phyloP scores from a whole-genome alignment of 2,329 filamentous ascomycete genomes.

The Tolypocladium sp. region DNA sequence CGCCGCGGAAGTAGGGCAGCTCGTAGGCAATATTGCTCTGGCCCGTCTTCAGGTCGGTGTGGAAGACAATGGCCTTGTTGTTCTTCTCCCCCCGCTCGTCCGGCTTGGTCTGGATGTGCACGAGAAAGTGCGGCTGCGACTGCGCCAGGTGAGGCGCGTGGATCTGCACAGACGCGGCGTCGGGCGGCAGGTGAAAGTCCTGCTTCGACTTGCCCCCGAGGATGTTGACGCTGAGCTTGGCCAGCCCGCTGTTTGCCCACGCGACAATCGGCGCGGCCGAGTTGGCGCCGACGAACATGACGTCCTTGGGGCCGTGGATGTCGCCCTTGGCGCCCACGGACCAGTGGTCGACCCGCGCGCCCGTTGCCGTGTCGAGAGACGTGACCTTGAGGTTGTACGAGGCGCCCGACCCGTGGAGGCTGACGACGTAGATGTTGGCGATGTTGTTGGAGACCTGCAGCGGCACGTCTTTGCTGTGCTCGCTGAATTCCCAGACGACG shows the following conservation, averaged over 20 bases:
- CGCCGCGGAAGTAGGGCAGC: slow-evolving; percentile 60
- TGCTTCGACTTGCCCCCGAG: slow-evolving; percentile 51
- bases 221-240: slow-evolving; percentile 62
- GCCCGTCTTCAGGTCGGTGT: slow-evolving; percentile 63
- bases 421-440: slow-evolving; percentile 66
- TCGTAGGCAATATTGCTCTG: slow-evolving; percentile 70
- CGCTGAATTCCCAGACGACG: slow-evolving; percentile 70
- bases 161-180: slow-evolving; percentile 47
- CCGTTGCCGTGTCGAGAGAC: slow-evolving; percentile 62
- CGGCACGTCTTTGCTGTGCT: slow-evolving; percentile 59
- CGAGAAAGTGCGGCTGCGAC: slow-evolving; percentile 72
- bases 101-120: slow-evolving; percentile 63
- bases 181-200: slow-evolving; percentile 40
- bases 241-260: slow-evolving; percentile 58
- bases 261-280: slow-evolving; percentile 65
- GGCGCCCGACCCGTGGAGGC: slow-evolving; percentile 59
- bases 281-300: slow-evolving; percentile 69
- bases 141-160: slow-evolving; percentile 67
- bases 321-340: slow-evolving; percentile 67
- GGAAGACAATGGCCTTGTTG: slow-evolving; percentile 80
- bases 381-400: slow-evolving; percentile 71
- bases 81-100: slow-evolving; percentile 21
- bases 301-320: slow-evolving; percentile 51
- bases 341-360: slow-evolving; percentile 63
- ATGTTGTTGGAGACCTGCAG: slow-evolving; percentile 66